phyloP scores from a whole-genome alignment of 768 basidiomycete species.

The Boletus sp. region DNA sequence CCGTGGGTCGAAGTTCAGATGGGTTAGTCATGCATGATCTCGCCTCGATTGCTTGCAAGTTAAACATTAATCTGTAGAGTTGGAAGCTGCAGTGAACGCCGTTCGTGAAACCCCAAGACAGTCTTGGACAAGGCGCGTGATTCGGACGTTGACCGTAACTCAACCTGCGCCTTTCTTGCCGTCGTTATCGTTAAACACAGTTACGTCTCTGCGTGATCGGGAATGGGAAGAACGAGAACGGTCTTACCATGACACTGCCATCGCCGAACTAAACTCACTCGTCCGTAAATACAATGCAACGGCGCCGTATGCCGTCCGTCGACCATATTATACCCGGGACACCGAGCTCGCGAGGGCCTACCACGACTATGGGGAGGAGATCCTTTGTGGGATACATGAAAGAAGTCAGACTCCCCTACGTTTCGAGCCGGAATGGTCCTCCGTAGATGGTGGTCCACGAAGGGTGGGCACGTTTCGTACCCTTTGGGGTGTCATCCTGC shows the following conservation, averaged over 20 bases:
- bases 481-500: slow-evolving; percentile 29
- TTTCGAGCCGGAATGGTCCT: slow-evolving; percentile 4
- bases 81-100: slow-evolving; percentile 56
- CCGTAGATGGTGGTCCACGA: slow-evolving; percentile 1
- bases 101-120: slow-evolving; percentile 65
- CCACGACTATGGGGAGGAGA: slow-evolving; percentile 48
- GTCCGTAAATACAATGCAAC: slow-evolving; percentile 78
- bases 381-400: slow-evolving; percentile 41
- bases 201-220: slow-evolving; percentile 50
- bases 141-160: slow-evolving; percentile 53
- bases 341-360: slow-evolving; percentile 58
- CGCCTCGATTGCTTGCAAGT: neutral
- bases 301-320: slow-evolving; percentile 75
- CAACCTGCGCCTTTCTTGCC: slow-evolving; percentile 40
- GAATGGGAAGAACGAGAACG: slow-evolving; percentile 70
- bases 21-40: slow-evolving; percentile 39
- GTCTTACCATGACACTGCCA: slow-evolving; percentile 63
- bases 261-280: slow-evolving; percentile 69
- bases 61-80: slow-evolving; percentile 41
- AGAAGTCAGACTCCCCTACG: slow-evolving; percentile 9
- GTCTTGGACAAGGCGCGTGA: slow-evolving; percentile 72
- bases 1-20: slow-evolving; percentile 84
- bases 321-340: slow-evolving; percentile 53
- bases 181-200: slow-evolving; percentile 33
- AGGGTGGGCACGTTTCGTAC: slow-evolving; percentile 11